phyloP scores from a whole-genome alignment of 2,329 filamentous ascomycete genomes.

The Xylaria hypoxylon region DNA sequence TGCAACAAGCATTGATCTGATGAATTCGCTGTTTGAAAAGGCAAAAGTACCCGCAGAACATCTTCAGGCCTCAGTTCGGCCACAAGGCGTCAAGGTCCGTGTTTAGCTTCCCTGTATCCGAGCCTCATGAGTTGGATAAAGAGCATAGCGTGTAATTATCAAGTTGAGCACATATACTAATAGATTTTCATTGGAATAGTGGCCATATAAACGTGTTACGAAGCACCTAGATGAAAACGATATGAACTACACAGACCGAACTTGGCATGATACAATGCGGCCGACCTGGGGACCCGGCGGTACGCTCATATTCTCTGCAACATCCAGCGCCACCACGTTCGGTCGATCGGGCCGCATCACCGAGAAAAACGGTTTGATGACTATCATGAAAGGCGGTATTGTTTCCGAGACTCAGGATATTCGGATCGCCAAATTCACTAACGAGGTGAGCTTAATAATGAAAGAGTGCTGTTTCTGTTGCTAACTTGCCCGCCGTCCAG shows the following conservation, averaged over 20 bases:
- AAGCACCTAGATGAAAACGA: slow-evolving; percentile 70
- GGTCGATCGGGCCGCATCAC: slow-evolving; percentile 49
- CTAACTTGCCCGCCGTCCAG: slow-evolving; percentile 51
- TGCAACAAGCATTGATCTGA: slow-evolving; percentile 90
- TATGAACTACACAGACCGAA: slow-evolving; percentile 72
- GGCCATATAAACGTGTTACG: slow-evolving; percentile 86
- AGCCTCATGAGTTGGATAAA: slow-evolving; percentile 19
- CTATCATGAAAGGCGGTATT: slow-evolving; percentile 66
- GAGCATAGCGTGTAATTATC: slow-evolving; percentile 42
- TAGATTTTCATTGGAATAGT: slow-evolving; percentile 68
- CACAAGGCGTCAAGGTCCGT: slow-evolving; percentile 89
- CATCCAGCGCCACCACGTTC: slow-evolving; percentile 48
- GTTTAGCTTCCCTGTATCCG: slow-evolving; percentile 51
- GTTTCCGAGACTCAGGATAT: slow-evolving; percentile 74
- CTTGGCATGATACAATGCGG: slow-evolving; percentile 79
- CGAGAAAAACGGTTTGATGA: slow-evolving; percentile 62
- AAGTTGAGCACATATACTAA: slow-evolving; percentile 56
- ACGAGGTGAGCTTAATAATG: slow-evolving; percentile 58
- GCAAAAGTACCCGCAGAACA: slow-evolving; percentile 69
- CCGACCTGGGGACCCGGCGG: slow-evolving; percentile 83
- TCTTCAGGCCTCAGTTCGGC: slow-evolving; percentile 62
- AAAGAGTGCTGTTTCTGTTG: background rate
- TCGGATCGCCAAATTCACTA: slow-evolving; percentile 71
- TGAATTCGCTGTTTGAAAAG: slow-evolving; percentile 91
- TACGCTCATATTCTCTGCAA: slow-evolving; percentile 74